Conservation (phyloP, 805 yeast genomes). For the Saccharomycopsis babjevae region DNA sequence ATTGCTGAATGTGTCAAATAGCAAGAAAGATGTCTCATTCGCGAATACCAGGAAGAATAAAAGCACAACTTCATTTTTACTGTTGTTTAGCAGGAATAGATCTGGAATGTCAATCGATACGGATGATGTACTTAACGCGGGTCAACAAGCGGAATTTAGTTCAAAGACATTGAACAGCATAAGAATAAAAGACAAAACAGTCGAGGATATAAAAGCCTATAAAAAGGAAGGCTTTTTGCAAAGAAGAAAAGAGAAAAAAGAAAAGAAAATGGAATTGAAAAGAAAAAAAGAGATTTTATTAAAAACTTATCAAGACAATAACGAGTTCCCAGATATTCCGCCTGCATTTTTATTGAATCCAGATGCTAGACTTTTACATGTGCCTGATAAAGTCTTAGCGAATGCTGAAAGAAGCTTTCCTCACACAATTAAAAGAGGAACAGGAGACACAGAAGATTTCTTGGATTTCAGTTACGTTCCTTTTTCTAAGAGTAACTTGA, state of each 20-base stretch:
- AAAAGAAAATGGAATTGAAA: constrained; percentile 1
- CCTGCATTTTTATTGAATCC: constrained; percentile 16
- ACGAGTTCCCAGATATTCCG: constrained; percentile 11
- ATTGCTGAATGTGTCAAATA: too few species aligned
- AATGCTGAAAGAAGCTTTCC: constrained; percentile 16
- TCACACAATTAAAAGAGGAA: constrained; percentile 13
- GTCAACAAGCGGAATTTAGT: constrained; percentile 9
- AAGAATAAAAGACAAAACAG: constrained; percentile 10
- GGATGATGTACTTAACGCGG: constrained; percentile 6
- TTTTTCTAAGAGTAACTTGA: not conserved
- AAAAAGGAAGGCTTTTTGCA: constrained; percentile 4
- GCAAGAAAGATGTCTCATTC: not conserved
- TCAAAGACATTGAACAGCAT: constrained; percentile 11
- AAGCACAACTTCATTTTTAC: constrained; percentile 8
- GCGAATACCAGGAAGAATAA: not conserved
- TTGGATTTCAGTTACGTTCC: not conserved
- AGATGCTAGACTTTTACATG: not conserved
- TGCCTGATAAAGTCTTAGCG: constrained; percentile 10
- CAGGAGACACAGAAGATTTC: not conserved
- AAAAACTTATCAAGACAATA: not conserved
- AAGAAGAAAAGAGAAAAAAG: not conserved
- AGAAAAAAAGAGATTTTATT: not conserved
- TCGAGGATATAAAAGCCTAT: constrained; percentile 5
- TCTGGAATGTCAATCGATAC: not conserved
- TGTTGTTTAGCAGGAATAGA: constrained; percentile 9